Conservation (phyloP, 2,329 filamentous ascomycete species). For the Neonectria magnoliae region DNA sequence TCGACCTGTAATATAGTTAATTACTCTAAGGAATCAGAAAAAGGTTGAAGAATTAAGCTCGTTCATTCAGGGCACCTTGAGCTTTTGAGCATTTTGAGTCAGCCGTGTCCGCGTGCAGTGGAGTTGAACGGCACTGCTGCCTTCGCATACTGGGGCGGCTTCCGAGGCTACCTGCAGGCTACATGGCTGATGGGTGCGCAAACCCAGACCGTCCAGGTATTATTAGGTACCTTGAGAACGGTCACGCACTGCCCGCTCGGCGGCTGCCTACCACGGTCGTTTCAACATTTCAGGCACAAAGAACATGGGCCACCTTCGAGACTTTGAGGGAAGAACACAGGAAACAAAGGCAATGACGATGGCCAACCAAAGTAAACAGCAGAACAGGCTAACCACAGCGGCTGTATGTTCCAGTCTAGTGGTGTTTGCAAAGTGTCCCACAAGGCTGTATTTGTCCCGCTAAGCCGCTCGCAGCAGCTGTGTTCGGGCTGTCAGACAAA, state of each 20-base stretch:
- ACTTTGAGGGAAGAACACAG: not conserved
- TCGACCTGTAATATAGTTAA: not conserved
- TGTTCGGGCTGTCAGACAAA: too few species aligned
- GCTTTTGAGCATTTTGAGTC: not conserved
- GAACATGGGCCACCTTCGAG: not conserved
- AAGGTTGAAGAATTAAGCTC: not conserved
- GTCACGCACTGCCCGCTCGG: not conserved
- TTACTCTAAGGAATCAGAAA: not conserved
- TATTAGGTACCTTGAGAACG: not conserved
- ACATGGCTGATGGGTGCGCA: not conserved
- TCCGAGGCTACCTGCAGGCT: not conserved
- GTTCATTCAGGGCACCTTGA: not conserved
- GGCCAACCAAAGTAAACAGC: not conserved
- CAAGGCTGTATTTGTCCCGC: too few species aligned
- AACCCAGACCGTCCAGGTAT: not conserved
- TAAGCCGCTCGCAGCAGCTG: too few species aligned
- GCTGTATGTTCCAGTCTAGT: not conserved
- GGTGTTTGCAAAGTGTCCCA: not conserved
- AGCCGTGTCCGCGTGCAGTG: constrained; percentile 4
- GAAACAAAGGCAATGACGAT: not conserved
- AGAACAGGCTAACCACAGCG: not conserved
- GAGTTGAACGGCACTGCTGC: constrained; percentile 31
- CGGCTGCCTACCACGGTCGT: not conserved
- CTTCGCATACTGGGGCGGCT: constrained; percentile 21
- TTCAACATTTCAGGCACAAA: not conserved